A percentile compares a stretch with the other conserved stretches of the same genome.
phyloP scores from a whole-genome alignment of 1,284 basidiomycete species.

The Fistulina hepatica region DNA sequence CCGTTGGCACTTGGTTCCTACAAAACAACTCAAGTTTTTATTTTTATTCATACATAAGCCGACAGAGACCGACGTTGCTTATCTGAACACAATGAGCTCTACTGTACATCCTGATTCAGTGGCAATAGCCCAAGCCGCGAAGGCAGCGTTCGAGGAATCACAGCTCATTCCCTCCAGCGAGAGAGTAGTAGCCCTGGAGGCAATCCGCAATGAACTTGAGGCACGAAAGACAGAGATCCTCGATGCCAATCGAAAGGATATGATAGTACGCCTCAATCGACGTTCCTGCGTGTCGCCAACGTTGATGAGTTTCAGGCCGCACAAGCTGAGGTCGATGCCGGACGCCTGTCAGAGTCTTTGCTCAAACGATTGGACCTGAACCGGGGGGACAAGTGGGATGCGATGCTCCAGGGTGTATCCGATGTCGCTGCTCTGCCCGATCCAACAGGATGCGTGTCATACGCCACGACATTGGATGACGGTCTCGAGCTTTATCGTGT shows the following conservation, averaged over 20 bases:
- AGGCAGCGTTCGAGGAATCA: conserved; percentile 74
- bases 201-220: conserved; percentile 60
- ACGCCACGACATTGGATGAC: conserved; percentile 82
- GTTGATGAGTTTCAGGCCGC: conserved; percentile 46
- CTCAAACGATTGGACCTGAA: conserved; percentile 82
- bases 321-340: conserved; percentile 63
- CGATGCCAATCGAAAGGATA: conserved; percentile 69
- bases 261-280: conserved; percentile 43
- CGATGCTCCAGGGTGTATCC: conserved; percentile 82
- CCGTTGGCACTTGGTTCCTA: too few species aligned
- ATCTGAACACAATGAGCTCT: too few species aligned
- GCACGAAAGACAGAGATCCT: conserved; percentile 59
- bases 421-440: conserved; percentile 83
- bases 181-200: conserved; percentile 60
- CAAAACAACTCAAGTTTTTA: too few species aligned
- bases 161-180: conserved; percentile 65
- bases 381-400: conserved; percentile 84
- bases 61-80: too few species aligned
- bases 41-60: too few species aligned
- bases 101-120: too few species aligned
- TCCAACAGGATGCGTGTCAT: conserved; percentile 81
- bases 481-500: conserved; percentile 85
- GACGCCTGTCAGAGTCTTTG: conserved; percentile 74
- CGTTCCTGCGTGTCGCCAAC: conserved; percentile 2
- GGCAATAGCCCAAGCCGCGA: conserved; percentile 68